Percentiles rank a stretch among this genome's conserved stretches.
phyloP scores from a whole-genome alignment of 148 eudicot species.

The Polygonum aviculare region DNA sequence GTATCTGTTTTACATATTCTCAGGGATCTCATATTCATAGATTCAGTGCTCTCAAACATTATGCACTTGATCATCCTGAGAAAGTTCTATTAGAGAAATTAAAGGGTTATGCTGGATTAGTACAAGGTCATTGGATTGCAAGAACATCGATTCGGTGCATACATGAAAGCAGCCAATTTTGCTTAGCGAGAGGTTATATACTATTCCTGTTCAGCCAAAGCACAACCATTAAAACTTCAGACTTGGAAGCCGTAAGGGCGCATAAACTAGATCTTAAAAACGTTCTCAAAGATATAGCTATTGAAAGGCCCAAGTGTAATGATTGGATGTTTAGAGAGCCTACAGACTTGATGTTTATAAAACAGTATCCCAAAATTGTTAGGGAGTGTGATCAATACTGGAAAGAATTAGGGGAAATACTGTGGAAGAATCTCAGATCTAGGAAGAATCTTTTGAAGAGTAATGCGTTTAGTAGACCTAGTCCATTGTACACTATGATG shows the following conservation, averaged over 20 bases:
- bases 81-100: constrained; percentile 52
- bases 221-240: constrained; percentile 30
- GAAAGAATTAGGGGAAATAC: constrained; percentile 22
- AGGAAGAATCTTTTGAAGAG: constrained; percentile 21
- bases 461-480: constrained; percentile 14
- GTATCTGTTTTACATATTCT: neutral
- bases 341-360: constrained; percentile 47
- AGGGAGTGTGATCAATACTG: constrained; percentile 39
- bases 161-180: too few species aligned
- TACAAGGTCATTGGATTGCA: constrained; percentile 87
- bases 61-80: constrained; percentile 46
- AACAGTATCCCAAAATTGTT: constrained; percentile 38
- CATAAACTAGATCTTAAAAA: constrained; percentile 9
- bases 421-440: constrained; percentile 17
- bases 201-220: constrained; percentile 51
- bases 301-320: constrained; percentile 35
- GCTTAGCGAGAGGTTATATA: constrained; percentile 38
- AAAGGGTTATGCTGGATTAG: constrained; percentile 44
- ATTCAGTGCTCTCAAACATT: constrained; percentile 49
- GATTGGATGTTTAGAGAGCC: constrained; percentile 76
- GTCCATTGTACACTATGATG: neutral
- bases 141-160: constrained; percentile 25
- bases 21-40: constrained; percentile 63
- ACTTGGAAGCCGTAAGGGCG: constrained; percentile 15
- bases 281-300: constrained; percentile 42